Percentiles rank a stretch among this genome's conserved stretches.
These are phyloP conservation scores for Alectoria sarmentosa DNA, from an alignment of 495 filamentous ascomycete species.

Conservation along the genomic window DNA sequence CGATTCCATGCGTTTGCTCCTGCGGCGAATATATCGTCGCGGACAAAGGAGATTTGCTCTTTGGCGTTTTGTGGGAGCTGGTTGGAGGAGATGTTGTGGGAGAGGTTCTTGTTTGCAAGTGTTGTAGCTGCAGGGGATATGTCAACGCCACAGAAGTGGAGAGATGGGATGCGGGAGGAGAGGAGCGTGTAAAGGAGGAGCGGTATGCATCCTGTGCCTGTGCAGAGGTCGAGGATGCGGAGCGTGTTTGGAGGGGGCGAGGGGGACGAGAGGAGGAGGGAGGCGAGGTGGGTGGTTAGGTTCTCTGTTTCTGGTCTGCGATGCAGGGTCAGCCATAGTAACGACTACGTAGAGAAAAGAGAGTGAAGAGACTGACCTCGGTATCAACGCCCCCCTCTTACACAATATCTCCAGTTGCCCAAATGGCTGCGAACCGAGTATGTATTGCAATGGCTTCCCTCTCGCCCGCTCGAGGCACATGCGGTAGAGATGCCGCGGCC, in stretches of 20 bases:
- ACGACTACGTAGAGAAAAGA: not conserved
- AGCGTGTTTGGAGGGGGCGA: constrained; percentile 29
- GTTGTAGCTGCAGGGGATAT: constrained; percentile 44
- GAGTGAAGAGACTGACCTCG: constrained; percentile 45
- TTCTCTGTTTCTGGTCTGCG: constrained; percentile 65
- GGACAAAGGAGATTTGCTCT: constrained; percentile 42
- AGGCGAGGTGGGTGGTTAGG: constrained; percentile 51
- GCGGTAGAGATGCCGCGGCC: constrained; percentile 34
- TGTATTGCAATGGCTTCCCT: constrained; percentile 80
- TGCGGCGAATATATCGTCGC: constrained; percentile 47
- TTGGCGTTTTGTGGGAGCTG: constrained; percentile 29
- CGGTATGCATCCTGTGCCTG: constrained; percentile 85
- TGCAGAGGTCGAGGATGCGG: constrained; percentile 76
- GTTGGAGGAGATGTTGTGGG: constrained; percentile 39
- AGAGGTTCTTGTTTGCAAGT: constrained; percentile 55
- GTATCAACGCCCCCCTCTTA: constrained; percentile 71
- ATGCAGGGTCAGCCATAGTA: not conserved
- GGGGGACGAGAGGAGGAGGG: constrained; percentile 32
- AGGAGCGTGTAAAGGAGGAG: constrained; percentile 61
- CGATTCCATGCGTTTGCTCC: not conserved
- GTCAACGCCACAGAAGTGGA: constrained; percentile 38
- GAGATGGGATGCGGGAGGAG: constrained; percentile 25
- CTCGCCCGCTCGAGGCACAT: constrained; percentile 52
- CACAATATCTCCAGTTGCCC: constrained; percentile 76
- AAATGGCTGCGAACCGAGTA: constrained; percentile 84